These are phyloP conservation scores for Lunularia cruciata DNA, from an alignment of 225 moss, liverwort and hornwort genomes.

Conservation along the genomic window DNA sequence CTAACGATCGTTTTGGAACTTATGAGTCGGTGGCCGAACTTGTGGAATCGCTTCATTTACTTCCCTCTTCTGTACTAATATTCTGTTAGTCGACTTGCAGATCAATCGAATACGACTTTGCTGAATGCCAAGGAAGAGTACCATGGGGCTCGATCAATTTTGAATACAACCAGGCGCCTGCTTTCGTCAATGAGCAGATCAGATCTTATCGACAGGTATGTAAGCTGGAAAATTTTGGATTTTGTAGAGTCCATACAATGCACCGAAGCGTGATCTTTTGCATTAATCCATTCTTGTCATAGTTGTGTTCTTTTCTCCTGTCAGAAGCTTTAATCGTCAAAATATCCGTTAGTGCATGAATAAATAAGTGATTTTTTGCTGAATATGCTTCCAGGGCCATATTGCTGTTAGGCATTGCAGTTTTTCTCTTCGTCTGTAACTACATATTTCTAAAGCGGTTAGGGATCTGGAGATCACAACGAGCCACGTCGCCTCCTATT, in stretches of 20 bases:
- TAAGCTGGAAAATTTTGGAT: not conserved
- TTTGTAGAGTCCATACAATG: not conserved
- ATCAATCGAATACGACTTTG: conserved; percentile 47
- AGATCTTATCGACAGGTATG: conserved; percentile 44
- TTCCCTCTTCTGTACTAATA: not conserved
- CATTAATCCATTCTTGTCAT: not conserved
- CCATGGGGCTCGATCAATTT: conserved; percentile 43
- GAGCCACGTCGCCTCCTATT: conserved; percentile 29
- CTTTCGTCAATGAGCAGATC: conserved; percentile 44
- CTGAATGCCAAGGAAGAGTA: conserved; percentile 46
- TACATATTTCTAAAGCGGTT: conserved; percentile 43
- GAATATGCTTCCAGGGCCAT: conserved; percentile 30
- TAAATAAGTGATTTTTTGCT: too few species aligned
- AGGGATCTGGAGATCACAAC: conserved; percentile 31
- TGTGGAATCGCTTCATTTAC: too few species aligned
- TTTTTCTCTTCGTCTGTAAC: conserved; percentile 40
- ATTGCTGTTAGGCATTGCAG: conserved; percentile 28
- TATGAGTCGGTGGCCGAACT: too few species aligned
- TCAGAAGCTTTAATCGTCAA: too few species aligned
- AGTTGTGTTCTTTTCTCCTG: too few species aligned
- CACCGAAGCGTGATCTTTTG: not conserved
- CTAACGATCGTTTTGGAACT: too few species aligned
- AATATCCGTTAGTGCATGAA: too few species aligned
- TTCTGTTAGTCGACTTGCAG: conserved; percentile 23
- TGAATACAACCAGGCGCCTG: conserved; percentile 45